phyloP scores from a whole-genome alignment of 2,329 filamentous ascomycete species.

The Sporothrix variecibatus region DNA sequence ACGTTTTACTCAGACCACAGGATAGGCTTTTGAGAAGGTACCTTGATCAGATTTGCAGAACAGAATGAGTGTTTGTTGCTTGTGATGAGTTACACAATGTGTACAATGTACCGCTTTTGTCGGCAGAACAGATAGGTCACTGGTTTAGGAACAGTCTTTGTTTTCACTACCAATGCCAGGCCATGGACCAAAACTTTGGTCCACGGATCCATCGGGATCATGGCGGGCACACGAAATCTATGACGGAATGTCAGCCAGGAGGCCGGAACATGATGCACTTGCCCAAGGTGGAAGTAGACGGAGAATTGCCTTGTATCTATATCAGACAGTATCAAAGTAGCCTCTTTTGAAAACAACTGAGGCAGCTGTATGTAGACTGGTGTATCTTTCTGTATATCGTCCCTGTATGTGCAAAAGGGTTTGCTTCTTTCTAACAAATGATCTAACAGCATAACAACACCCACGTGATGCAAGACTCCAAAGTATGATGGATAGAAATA shows the following conservation, averaged over 20 bases:
- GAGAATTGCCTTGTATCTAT: not conserved
- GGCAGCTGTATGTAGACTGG: not conserved
- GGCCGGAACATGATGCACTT: not conserved
- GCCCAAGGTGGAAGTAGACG: not conserved
- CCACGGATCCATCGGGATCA: not conserved
- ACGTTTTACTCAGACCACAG: not conserved
- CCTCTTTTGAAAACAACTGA: no score
- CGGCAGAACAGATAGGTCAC: no score
- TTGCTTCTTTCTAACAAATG: not conserved
- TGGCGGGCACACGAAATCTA: not conserved
- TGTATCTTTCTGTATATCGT: not conserved
- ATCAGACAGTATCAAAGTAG: no score
- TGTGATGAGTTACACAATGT: no score
- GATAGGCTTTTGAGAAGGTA: not conserved
- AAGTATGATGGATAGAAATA: not conserved
- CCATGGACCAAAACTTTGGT: not conserved
- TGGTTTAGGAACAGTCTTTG: not conserved
- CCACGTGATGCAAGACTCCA: not conserved
- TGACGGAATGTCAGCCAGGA: not conserved
- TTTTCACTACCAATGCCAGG: not conserved
- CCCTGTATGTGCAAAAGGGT: not conserved
- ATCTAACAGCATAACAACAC: not conserved
- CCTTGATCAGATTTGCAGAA: not conserved
- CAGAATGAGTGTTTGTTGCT: no score
- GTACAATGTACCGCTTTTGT: no score